These are phyloP conservation scores for Xerocomellus intermedius DNA, from an alignment of 768 basidiomycete genomes.

Conservation along the genomic window DNA sequence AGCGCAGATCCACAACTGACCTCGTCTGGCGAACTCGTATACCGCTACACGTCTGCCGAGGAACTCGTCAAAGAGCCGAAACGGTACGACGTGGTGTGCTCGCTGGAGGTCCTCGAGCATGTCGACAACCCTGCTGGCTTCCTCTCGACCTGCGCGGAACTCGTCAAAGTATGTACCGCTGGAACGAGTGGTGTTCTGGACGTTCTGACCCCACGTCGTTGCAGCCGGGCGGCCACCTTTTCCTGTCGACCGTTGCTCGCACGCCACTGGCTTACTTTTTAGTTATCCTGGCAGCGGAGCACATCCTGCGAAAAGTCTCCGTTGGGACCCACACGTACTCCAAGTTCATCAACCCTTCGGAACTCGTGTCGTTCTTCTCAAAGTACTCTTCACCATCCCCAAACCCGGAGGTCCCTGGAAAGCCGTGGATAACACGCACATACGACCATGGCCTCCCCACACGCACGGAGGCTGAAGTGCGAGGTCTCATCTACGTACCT, in stretches of 20 bases:
- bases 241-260: conserved; percentile 93
- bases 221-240: conserved; percentile 93
- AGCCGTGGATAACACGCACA: conserved; percentile 61
- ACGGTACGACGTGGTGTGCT: conserved; percentile 89
- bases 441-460: conserved; percentile 49
- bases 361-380: conserved; percentile 82
- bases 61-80: conserved; percentile 59
- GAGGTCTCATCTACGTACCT: conserved; percentile 76
- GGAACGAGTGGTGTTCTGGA: not conserved
- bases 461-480: conserved; percentile 72
- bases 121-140: conserved; percentile 90
- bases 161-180: conserved; percentile 71
- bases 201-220: conserved; percentile 3
- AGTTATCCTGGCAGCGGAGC: conserved; percentile 78
- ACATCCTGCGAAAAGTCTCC: conserved; percentile 74
- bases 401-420: conserved; percentile 6
- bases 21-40: conserved; percentile 46
- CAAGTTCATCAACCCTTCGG: conserved; percentile 86
- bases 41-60: conserved; percentile 76
- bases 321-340: conserved; percentile 89
- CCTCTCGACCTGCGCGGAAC: conserved; percentile 72
- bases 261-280: conserved; percentile 70
- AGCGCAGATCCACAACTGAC: conserved; percentile 66
- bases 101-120: conserved; percentile 98
- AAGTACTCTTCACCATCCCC: conserved; percentile 40